Evolutionary conservation across 1,139 yeast species (phyloP), one percentile per base, ranked within the genome.

Genomic region (Blastobotrys buckinghamii): DNA sequence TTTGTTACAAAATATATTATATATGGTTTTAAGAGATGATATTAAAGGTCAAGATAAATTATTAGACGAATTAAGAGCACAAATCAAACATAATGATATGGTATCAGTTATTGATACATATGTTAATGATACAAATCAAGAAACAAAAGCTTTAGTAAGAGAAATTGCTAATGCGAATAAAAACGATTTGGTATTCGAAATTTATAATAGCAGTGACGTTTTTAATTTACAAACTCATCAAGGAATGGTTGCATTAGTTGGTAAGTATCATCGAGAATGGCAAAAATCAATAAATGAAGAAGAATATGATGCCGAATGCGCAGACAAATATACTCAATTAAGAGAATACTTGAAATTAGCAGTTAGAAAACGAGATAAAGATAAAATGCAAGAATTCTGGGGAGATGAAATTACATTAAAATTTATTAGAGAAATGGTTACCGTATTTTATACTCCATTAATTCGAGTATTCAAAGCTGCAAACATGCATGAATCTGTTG

Each of bases 381-480:
- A 81, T 49, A 69, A 83, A 42, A 67, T 89, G 72, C 82, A 82
- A 57, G 81, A 82, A 60, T 67, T 90, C 42, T 87, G 96, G 94
- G 81, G 81, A 48, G 96, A 89, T 59, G 89, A 92, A 0, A 86
- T 84, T 58, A 70, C 94, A 39, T 80, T 89, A 22, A 74, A 73
- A 42, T 71, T 90, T 39, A 70, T 89, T 50, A 84, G 84, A 55
- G 86, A 85, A 49, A 71, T 87, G 36, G 74, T 90, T 39, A 77
- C 89, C 0, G 75, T 88, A 49, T 84, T 90, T 57, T 89, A 89
- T 63, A 88, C 86, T 55, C 97, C 97, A 1, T 70, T 90, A 61
- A 85, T 89, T 54, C 76, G 75, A 39, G 74, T 90, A 1, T 85
- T 90, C 68, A 81, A 83, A 52, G 77, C 79, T 46, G 88, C 96